Percentiles rank a stretch among this genome's conserved stretches.
Evolutionary conservation across 2,329 filamentous ascomycete species (phyloP).

Genomic region (Exophiala viscosa): DNA sequence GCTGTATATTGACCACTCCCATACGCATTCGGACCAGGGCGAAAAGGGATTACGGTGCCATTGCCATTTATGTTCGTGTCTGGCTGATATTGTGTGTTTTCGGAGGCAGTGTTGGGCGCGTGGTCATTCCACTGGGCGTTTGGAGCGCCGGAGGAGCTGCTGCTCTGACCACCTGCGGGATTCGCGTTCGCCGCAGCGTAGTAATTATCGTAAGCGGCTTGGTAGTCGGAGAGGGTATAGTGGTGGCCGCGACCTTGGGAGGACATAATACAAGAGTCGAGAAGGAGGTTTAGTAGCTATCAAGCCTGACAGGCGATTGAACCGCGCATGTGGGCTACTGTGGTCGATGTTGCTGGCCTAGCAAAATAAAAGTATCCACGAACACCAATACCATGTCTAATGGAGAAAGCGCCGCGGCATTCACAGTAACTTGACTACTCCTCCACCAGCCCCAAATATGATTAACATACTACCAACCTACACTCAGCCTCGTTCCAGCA

Average conservation of each 20-base stretch:
- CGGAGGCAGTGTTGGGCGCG: slow-evolving; percentile 22
- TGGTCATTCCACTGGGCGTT: slow-evolving; percentile 34
- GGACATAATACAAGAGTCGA: slow-evolving; percentile 20
- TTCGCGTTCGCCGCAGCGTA: slow-evolving; percentile 35
- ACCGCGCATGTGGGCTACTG: neutral
- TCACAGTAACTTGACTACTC: too few relatives aligned
- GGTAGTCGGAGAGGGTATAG: slow-evolving; percentile 22
- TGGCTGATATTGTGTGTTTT: slow-evolving; percentile 17
- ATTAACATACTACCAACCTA: too few relatives aligned
- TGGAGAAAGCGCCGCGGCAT: too few relatives aligned
- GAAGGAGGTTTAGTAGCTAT: neutral
- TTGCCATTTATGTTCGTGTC: slow-evolving; percentile 19
- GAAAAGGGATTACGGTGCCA: slow-evolving; percentile 24
- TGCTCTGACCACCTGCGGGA: slow-evolving; percentile 43
- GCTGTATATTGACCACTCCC: slow-evolving; percentile 1
- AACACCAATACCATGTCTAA: too few relatives aligned
- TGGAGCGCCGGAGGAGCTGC: slow-evolving; percentile 48
- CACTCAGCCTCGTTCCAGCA: too few relatives aligned
- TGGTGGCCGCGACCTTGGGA: slow-evolving; percentile 27
- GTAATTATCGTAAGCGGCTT: slow-evolving; percentile 23
- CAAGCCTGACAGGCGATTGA: neutral
- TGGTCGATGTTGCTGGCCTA: too few relatives aligned
- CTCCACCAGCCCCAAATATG: too few relatives aligned
- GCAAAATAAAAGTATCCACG: too few relatives aligned
- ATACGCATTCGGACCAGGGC: slow-evolving; percentile 17